phyloP scores from a whole-genome alignment of 202 grass and related monocot species.

The Tripidium arundinaceum region DNA sequence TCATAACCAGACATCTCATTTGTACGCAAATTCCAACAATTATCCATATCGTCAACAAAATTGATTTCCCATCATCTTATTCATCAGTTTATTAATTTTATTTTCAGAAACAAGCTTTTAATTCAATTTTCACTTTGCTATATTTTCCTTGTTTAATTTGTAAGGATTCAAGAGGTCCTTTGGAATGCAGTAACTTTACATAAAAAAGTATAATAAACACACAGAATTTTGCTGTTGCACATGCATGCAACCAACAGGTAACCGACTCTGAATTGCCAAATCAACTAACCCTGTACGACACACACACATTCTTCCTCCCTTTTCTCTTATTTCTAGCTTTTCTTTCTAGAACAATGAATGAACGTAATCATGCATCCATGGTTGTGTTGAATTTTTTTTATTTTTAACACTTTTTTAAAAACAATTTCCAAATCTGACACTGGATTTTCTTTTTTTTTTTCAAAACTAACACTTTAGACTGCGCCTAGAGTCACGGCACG shows the following conservation, averaged over 20 bases:
- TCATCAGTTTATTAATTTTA: background rate
- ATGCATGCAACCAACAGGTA: slow-evolving; percentile 15
- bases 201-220: no score
- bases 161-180: no score
- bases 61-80: background rate
- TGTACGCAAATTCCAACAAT: background rate
- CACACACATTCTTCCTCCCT: background rate
- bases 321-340: background rate
- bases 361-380: background rate
- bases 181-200: no score
- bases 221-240: no score
- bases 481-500: no score
- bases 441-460: no score
- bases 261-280: slow-evolving; percentile 4
- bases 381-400: no score
- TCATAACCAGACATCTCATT: background rate
- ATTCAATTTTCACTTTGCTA: background rate
- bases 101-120: background rate
- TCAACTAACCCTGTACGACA: slow-evolving; percentile 19
- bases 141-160: background rate
- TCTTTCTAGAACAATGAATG: background rate
- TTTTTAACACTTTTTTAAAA: no score
- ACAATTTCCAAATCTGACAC: no score
- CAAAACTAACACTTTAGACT: no score
- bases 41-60: background rate